Evolutionary conservation across 805 yeast genomes (phyloP).

Genomic region (Lipomyces spencermartinsiae): DNA sequence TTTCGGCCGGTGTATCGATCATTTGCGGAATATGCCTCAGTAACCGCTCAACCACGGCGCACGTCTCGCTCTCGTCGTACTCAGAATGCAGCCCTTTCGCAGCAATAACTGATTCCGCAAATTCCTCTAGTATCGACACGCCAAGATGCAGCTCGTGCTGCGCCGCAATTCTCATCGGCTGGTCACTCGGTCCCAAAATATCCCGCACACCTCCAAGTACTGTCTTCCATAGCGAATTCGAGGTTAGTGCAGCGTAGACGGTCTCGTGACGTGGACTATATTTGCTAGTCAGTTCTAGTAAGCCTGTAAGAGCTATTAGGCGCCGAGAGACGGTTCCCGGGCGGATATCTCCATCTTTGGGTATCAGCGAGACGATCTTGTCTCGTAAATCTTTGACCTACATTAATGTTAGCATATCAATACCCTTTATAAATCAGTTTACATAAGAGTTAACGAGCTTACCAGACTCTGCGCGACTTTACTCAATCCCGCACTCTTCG

Average conservation of each 20-base stretch:
- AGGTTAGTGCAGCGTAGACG: not conserved
- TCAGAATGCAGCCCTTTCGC: not conserved
- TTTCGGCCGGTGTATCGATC: conserved; percentile 2
- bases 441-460: not conserved
- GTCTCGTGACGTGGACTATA: not conserved
- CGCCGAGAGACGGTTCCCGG: conserved; percentile 18
- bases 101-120: conserved; percentile 7
- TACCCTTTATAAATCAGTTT: not conserved
- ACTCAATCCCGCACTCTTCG: conserved; percentile 7
- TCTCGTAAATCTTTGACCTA: conserved; percentile 23
- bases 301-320: conserved; percentile 22
- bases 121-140: conserved; percentile 23
- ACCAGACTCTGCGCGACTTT: conserved; percentile 22
- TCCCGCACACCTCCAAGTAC: not conserved
- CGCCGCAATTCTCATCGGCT: not conserved
- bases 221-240: conserved; percentile 2
- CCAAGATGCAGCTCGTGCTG: conserved; percentile 22
- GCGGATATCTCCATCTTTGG: not conserved
- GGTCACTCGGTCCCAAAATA: not conserved
- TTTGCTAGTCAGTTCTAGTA: conserved; percentile 18
- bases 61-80: conserved; percentile 6
- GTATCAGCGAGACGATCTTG: conserved; percentile 5
- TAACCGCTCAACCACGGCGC: conserved; percentile 1
- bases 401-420: not conserved
- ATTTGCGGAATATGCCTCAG: conserved; percentile 13